Evolutionary conservation across 164 flowering plant genomes (phyloP), one percentile per base, ranked within the genome.

Genomic region (Amborella trichopoda): DNA sequence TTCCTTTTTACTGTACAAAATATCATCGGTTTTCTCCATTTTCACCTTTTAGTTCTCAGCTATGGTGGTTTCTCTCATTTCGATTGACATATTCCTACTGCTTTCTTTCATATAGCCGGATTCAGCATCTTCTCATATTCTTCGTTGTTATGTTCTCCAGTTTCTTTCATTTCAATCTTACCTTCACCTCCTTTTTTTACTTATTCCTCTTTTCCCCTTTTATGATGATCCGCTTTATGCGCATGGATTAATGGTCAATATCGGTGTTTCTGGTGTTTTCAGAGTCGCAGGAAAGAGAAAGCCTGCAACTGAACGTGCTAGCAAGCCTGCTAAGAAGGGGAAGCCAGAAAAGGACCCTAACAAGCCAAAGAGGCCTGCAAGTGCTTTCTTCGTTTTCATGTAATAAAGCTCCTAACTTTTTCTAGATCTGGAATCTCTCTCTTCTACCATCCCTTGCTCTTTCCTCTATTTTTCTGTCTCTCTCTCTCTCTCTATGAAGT

Each of bases 301-400:
- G 60, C 59, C 74, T 1, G 73, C 5, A 37, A 20, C 46, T 17
- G 60, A 66, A 5, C 52, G 58, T 17, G 71, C 63, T 0, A 64
- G 68, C 1, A 72, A 61, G 32, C 52, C 59, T 19, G 28, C 64
- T 16, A 73, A 71, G 70, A 69, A 65, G 52, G 70, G 42, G 50
- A 78, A 78, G 60, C 54, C 78, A 3, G 76, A 48, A 11, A 78
- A 76, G 68, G 96, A 86, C 63, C 96, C 96, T 3, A 86, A 86
- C 77, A 83, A 74, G 72, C 93, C 94, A 1, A 84, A 84, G 66
- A 76, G 84, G 73, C 94, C 94, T 19, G 69, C 87, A 4, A 84
- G 90, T 61, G 94, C 94, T 38, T 84, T 84, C 62, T 84, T 84
- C 53, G 86, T 84, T 17, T 84, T 84, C 78, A 74, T 84, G 90